Evolutionary conservation across 164 flowering plant species (phyloP).

Genomic region (Macadamia integrifolia): DNA sequence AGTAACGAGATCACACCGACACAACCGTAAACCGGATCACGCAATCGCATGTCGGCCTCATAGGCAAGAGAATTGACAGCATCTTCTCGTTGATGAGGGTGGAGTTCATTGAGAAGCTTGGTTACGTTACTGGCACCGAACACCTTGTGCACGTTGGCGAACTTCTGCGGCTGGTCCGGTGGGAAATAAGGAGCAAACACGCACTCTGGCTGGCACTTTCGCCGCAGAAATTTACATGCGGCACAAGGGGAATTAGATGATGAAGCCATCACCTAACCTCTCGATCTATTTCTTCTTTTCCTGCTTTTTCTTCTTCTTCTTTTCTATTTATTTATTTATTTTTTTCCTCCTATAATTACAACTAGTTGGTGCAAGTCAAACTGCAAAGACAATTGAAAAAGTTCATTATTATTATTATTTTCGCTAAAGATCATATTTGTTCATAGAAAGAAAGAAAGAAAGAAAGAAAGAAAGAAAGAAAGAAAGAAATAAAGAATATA

Average conservation of each 20-base stretch:
- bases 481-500: too few species aligned
- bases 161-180: constrained; percentile 91
- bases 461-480: too few species aligned
- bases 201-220: constrained; percentile 87
- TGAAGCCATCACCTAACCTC: constrained; percentile 32
- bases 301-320: background rate
- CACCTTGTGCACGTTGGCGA: constrained; percentile 82
- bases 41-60: constrained; percentile 84
- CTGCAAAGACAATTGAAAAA: too few species aligned
- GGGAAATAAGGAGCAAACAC: constrained; percentile 92
- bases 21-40: constrained; percentile 92
- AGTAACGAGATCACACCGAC: constrained; percentile 85
- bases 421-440: too few species aligned
- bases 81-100: constrained; percentile 79
- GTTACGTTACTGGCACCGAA: constrained; percentile 91
- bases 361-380: too few species aligned
- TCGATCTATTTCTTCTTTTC: background rate
- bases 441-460: too few species aligned
- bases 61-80: constrained; percentile 87
- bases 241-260: constrained; percentile 79
- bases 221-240: constrained; percentile 79
- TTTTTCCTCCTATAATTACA: background rate
- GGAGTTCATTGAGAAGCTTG: constrained; percentile 77
- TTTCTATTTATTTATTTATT: background rate
- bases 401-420: too few species aligned